Evolutionary conservation across 345 rosid genomes (phyloP), one percentile per base, ranked within the genome.

Genomic region (Brassica carinata): DNA sequence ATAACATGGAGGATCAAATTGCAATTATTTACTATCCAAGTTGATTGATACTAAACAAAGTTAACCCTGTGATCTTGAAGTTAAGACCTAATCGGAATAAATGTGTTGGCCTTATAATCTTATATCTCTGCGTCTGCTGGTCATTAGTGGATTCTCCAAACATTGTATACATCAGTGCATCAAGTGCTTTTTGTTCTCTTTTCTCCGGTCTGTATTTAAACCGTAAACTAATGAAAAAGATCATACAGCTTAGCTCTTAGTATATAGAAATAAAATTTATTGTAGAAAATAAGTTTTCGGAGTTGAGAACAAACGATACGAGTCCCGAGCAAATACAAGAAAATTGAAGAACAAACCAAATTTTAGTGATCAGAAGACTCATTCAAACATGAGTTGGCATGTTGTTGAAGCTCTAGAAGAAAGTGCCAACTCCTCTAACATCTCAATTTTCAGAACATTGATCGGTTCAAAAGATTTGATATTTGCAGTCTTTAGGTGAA

Each of bases 401-500:
- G 27, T 9, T 8, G 55, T 6, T 23, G 72, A 75, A 75, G 79
- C 79, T 75, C 79, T 53, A 33, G 78, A 33, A 65, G 78, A 65
- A 51, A 7, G 53, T 14, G 55, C 64, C 72, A 75, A 34, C 65
- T 75, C 55, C 72, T 75, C 53, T 8, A 75, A 0, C 78, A 75
- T 75, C 65, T 33, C 65, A 0, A 5, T 5, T 19, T 33, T 33
- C 8, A 23, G 26, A 33, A 53, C 15, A 0, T 19, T 23, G 26
- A 23, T 26, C 1, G 0, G 0, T 33, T 53, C 48, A 4, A 0
- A 1, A 18, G 6, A 51, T 5, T 0, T 1, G 71, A 75, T 66
- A 66, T 4, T 23, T 53, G 64, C 9, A n/a, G 55, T 75, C 64
- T 66, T 75, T 2, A 75, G 34, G 64, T 66, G 36, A 75, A 51